Conservation (phyloP, 1,139 yeast species). For the Torulaspora pretoriensis region DNA sequence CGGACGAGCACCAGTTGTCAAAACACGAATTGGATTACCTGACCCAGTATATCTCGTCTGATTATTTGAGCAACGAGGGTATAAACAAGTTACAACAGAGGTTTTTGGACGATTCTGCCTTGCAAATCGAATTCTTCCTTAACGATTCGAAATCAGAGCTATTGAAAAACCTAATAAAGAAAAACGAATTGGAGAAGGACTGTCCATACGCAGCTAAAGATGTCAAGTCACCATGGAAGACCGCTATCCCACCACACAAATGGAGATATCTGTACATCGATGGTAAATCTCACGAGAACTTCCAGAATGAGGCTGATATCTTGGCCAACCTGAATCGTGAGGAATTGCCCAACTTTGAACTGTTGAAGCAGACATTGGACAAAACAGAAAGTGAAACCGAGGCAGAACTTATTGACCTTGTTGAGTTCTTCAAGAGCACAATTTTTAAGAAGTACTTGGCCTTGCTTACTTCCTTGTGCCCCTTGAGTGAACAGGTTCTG, state of each 20-base stretch:
- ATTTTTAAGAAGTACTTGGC: constrained; percentile 70
- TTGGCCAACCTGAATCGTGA: constrained; percentile 39
- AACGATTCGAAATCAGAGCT: constrained; percentile 49
- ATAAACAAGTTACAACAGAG: constrained; percentile 44
- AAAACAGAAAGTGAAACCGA: constrained; percentile 31
- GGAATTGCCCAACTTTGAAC: constrained; percentile 52
- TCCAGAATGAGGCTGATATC: constrained; percentile 31
- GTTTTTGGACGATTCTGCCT: constrained; percentile 64
- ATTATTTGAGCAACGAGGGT: constrained; percentile 45
- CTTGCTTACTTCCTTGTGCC: constrained; percentile 57
- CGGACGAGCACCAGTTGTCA: constrained; percentile 30
- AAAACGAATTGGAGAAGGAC: constrained; percentile 51
- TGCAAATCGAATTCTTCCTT: constrained; percentile 63
- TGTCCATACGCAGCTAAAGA: constrained; percentile 59
- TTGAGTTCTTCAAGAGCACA: constrained; percentile 53
- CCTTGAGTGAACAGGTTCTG: constrained; percentile 62
- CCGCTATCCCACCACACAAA: constrained; percentile 92
- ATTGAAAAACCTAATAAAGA: constrained; percentile 48
- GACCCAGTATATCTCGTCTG: constrained; percentile 51
- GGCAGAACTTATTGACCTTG: constrained; percentile 48
- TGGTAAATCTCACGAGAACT: constrained; percentile 45
- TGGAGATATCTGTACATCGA: constrained; percentile 82
- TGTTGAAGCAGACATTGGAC: constrained; percentile 36
- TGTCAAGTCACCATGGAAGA: constrained; percentile 73
- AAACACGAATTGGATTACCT: constrained; percentile 47